Evolutionary conservation across 768 basidiomycete genomes (phyloP).

Genomic region (Chalciporus sphaerocephalus): DNA sequence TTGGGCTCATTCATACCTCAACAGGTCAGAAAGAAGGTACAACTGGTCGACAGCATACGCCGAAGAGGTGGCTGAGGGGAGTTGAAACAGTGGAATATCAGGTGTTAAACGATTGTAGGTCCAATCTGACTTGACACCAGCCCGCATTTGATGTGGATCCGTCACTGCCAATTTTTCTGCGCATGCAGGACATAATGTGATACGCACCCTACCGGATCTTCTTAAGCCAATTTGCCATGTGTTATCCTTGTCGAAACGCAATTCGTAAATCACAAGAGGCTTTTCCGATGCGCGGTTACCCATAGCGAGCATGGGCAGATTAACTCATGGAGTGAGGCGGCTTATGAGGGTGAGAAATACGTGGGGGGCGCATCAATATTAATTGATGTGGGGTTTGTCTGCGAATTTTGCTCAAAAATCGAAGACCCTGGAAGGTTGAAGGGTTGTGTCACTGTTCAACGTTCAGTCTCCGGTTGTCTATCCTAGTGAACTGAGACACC

Average conservation of each 20-base stretch:
- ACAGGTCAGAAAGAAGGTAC: conserved; percentile 82
- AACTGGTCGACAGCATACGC: conserved; percentile 74
- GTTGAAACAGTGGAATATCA: neutral
- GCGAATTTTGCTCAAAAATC: conserved; percentile 8
- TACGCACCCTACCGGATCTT: conserved; percentile 7
- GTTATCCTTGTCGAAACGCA: conserved; percentile 7
- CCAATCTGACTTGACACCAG: conserved; percentile 6
- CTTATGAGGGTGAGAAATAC: conserved; percentile 8
- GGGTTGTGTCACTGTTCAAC: conserved; percentile 1
- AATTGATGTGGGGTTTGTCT: conserved; percentile 10
- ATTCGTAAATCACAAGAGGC: conserved; percentile 3
- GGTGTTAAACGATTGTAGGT: conserved; percentile 8
- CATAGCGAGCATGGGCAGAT: conserved; percentile 1
- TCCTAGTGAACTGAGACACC: conserved; percentile 15
- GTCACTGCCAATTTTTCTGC: neutral
- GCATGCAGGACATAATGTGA: conserved; percentile 5
- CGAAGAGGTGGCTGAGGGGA: conserved; percentile 57
- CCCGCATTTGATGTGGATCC: conserved; percentile 2
- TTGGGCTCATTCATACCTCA: conserved; percentile 12
- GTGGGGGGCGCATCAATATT: neutral
- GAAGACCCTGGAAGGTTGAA: conserved; percentile 14
- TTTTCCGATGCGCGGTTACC: conserved; percentile 15
- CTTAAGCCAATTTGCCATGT: conserved; percentile 8
- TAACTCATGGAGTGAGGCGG: neutral
- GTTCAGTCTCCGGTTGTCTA: no score